Conservation (phyloP, 1,284 basidiomycete genomes). For the Papiliotrema laurentii region DNA sequence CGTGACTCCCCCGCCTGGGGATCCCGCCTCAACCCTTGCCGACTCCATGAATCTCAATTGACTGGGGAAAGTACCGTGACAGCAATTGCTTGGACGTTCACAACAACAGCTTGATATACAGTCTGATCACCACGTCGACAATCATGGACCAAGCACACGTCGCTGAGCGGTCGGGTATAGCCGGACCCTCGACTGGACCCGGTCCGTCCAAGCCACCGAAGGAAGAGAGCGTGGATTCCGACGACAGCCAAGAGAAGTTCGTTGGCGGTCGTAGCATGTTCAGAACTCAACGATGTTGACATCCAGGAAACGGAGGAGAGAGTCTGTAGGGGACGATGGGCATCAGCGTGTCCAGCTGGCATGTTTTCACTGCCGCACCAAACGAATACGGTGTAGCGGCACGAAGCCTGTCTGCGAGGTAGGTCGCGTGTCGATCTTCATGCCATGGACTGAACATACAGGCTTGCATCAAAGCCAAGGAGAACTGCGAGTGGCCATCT, state of each 20-base stretch:
- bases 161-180: too few relatives aligned
- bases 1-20: too few relatives aligned
- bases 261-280: too few relatives aligned
- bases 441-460: slow-evolving; percentile 4
- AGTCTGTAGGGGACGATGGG: slow-evolving; percentile 1
- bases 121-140: too few relatives aligned
- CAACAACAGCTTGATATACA: too few relatives aligned
- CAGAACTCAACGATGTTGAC: background rate
- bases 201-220: too few relatives aligned
- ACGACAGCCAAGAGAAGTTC: slow-evolving; percentile 4
- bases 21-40: too few relatives aligned
- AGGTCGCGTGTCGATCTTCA: background rate
- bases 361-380: slow-evolving; percentile 44
- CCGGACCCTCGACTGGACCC: background rate
- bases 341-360: slow-evolving; percentile 30
- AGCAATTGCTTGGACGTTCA: too few relatives aligned
- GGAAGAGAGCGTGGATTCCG: slow-evolving; percentile 1
- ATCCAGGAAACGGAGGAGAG: background rate
- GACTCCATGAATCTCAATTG: too few relatives aligned
- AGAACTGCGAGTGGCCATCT: slow-evolving; percentile 46
- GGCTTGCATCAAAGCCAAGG: slow-evolving; percentile 41
- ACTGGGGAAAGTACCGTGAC: too few relatives aligned
- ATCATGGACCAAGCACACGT: too few relatives aligned
- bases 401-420: slow-evolving; percentile 40
- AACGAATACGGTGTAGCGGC: slow-evolving; percentile 47